Evolutionary conservation across 768 basidiomycete genomes (phyloP).

Genomic region (Phaeolepiota aurea): DNA sequence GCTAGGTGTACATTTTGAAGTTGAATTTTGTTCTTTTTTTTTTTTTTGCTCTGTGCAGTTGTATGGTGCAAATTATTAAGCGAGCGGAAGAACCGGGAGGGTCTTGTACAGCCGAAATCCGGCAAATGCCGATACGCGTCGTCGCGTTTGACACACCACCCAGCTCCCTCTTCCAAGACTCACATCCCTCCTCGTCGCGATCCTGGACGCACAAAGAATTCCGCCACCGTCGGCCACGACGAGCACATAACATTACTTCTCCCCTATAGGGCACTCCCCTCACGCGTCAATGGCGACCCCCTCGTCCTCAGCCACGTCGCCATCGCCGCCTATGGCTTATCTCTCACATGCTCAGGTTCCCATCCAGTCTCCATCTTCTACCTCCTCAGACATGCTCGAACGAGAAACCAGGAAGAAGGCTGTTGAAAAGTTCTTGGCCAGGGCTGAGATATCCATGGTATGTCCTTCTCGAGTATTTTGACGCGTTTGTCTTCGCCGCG

Average conservation of each 20-base stretch:
- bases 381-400: conserved; percentile 34
- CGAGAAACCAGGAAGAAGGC: conserved; percentile 58
- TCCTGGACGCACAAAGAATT: conserved; percentile 1
- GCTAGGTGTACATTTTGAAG: neutral
- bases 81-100: conserved; percentile 18
- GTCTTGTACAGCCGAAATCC: conserved; percentile 30
- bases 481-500: conserved; percentile 35
- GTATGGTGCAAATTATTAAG: conserved; percentile 6
- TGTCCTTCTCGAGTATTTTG: conserved; percentile 29
- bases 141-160: conserved; percentile 36
- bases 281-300: conserved; percentile 67
- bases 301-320: conserved; percentile 74
- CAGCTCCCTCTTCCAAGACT: conserved; percentile 22
- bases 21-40: too few relatives aligned
- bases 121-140: conserved; percentile 46
- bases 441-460: conserved; percentile 77
- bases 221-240: conserved; percentile 13
- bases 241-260: conserved; percentile 23
- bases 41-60: too few relatives aligned
- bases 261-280: conserved; percentile 13
- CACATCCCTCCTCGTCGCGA: conserved; percentile 17
- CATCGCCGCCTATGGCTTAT: conserved; percentile 68
- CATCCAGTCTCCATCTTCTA: conserved; percentile 24
- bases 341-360: conserved; percentile 35
- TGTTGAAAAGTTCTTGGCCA: conserved; percentile 68